Base-by-base conservation (phyloP, 2,329 filamentous ascomycete species). In the Beauveria sp. region DNA sequence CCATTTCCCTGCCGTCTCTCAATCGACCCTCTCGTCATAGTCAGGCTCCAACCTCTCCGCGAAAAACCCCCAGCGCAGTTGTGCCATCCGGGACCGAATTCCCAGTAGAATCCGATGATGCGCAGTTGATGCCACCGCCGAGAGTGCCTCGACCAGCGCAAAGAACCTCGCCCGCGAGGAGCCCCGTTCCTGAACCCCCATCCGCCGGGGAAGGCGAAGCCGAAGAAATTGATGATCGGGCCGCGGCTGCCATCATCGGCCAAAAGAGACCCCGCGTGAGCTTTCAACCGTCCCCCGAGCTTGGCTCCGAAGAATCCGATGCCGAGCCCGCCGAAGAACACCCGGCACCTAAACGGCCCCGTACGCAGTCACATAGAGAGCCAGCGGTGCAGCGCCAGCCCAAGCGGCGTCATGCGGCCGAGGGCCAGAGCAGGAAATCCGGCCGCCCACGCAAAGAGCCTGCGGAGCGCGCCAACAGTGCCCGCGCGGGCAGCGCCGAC, bases 271-370 rank as follows among this genome's bases (percentile, higher is more conserved):
- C 60, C 7, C 60, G 53, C 18, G 26, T 51, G 22, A 62, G 52
- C 45, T 34, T 50, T 24, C 71, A 70, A n/a, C 71, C 67, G 2
- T 80, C 79, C 0, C 75, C 77, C 2, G 78, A 80, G 50, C 70
- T 76, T 3, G 75, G 76, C 12, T 75, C 74, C 0, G 70, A 71
- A 14, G 67, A 63, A 3, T 62, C 69, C 10, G 73, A 76, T 50
- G 69, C 71, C 10, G 66, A 70, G 4, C 54, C 65, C 7, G 65
- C 65, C 8, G 66, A 62, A 1, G 64, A 64, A 26, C 51, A 18
- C 70, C 79, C n/a, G 67, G 73, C 46, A 66, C 70, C 52, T 69
- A 71, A 63, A 66, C 65, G 46, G 69, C 72, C 68, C 52, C 66
- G 62, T 63, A 77, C 68, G 69, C 49, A n/a, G 24, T 28, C 40